These are phyloP conservation scores for Lepidium campestre DNA, from an alignment of 441 rosid genomes.

Conservation along the genomic window DNA sequence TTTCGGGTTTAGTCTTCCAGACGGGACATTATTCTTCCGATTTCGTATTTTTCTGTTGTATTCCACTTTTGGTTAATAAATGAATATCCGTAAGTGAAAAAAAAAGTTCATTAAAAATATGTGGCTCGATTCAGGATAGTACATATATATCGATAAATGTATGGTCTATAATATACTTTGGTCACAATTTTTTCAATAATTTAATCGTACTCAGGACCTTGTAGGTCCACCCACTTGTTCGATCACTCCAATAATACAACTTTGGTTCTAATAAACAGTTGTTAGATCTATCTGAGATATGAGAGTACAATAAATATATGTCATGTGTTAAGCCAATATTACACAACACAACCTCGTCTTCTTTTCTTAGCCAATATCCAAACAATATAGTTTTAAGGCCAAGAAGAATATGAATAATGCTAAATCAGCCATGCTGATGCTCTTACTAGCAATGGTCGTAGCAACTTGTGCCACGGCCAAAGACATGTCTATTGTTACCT, in stretches of 20 bases:
- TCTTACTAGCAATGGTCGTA: constrained; percentile 13
- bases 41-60: too few species aligned
- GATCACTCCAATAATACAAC: not conserved
- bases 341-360: not conserved
- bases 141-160: too few species aligned
- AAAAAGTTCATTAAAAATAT: too few species aligned
- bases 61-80: too few species aligned
- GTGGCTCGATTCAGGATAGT: too few species aligned
- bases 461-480: constrained; percentile 24
- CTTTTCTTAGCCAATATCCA: too few species aligned
- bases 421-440: not conserved
- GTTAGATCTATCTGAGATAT: not conserved
- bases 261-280: not conserved
- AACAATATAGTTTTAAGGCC: not conserved
- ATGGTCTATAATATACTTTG: too few species aligned
- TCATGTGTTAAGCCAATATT: not conserved
- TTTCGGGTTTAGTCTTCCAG: too few species aligned
- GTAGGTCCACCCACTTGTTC: not conserved
- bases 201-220: too few species aligned
- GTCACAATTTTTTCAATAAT: too few species aligned
- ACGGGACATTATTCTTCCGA: too few species aligned
- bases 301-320: not conserved
- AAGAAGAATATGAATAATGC: not conserved
- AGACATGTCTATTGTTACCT: constrained; percentile 33
- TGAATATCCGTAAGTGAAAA: too few species aligned